Conservation (phyloP, 208 protist species). For the Polymyxa betae region DNA sequence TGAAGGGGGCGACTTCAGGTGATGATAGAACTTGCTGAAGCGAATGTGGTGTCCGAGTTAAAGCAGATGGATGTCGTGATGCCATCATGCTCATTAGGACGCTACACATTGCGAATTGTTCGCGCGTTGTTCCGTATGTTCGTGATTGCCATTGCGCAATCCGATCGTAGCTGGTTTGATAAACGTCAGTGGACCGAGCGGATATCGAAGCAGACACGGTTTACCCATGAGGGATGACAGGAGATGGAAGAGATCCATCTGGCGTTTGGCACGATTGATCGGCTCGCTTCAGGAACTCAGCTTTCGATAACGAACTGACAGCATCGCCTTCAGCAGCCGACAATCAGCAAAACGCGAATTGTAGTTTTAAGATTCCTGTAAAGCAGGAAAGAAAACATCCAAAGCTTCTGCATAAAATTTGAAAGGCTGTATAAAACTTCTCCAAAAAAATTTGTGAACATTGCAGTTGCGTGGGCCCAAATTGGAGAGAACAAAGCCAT, state of each 20-base stretch:
- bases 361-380: no score
- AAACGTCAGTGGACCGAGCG: background rate
- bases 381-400: no score
- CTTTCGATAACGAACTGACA: slow-evolving; percentile 56
- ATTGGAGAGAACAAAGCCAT: background rate
- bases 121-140: background rate
- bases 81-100: slow-evolving; percentile 62
- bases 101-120: slow-evolving; percentile 60
- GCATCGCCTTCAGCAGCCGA: no score
- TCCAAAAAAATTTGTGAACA: background rate
- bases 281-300: slow-evolving; percentile 58
- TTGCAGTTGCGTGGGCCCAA: background rate
- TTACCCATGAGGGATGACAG: slow-evolving; percentile 58
- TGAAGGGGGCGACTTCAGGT: slow-evolving; percentile 18
- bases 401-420: no score
- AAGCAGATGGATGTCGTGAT: slow-evolving; percentile 48
- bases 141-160: slow-evolving; percentile 55
- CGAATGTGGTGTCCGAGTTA: slow-evolving; percentile 5
- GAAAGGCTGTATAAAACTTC: no score
- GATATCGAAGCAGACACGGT: background rate
- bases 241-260: slow-evolving; percentile 37
- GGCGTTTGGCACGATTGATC: slow-evolving; percentile 57
- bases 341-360: no score
- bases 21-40: slow-evolving; percentile 58
- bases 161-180: slow-evolving; percentile 50